phyloP scores from a whole-genome alignment of 768 basidiomycete genomes.

The Tulasnella calospora region DNA sequence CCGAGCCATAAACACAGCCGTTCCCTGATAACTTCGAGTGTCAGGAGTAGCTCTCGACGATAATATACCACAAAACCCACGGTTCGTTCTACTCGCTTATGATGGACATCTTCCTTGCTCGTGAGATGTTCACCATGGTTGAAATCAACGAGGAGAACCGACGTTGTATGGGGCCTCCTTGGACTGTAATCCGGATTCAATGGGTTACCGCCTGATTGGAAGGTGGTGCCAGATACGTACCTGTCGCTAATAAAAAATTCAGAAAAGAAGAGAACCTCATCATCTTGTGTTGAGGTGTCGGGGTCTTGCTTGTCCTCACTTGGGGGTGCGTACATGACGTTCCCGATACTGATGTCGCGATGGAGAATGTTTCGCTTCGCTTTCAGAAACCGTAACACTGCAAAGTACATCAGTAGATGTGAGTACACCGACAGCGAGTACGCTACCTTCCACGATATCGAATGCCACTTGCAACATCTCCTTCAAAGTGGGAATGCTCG shows the following conservation, averaged over 20 bases:
- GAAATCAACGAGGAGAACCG: constrained; percentile 14
- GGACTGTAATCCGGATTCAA: neutral
- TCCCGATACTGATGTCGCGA: too few relatives aligned
- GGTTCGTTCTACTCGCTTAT: neutral
- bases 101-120: neutral
- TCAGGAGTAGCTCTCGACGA: too few relatives aligned
- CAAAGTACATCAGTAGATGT: neutral
- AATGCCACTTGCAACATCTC: too few relatives aligned
- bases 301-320: neutral
- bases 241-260: neutral
- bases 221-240: neutral
- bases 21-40: too few relatives aligned
- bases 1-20: too few relatives aligned
- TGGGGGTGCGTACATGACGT: too few relatives aligned
- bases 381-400: constrained; percentile 7
- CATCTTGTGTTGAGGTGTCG: neutral
- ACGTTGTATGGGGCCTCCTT: neutral
- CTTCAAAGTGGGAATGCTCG: constrained; percentile 3
- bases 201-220: too few relatives aligned
- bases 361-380: too few relatives aligned
- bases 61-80: too few relatives aligned
- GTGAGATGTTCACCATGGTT: constrained; percentile 6
- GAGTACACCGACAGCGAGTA: neutral
- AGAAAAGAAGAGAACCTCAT: neutral
- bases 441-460: too few relatives aligned